Evolutionary conservation across 2,329 filamentous ascomycete genomes (phyloP).

Genomic region (Hypoxylon sp.): DNA sequence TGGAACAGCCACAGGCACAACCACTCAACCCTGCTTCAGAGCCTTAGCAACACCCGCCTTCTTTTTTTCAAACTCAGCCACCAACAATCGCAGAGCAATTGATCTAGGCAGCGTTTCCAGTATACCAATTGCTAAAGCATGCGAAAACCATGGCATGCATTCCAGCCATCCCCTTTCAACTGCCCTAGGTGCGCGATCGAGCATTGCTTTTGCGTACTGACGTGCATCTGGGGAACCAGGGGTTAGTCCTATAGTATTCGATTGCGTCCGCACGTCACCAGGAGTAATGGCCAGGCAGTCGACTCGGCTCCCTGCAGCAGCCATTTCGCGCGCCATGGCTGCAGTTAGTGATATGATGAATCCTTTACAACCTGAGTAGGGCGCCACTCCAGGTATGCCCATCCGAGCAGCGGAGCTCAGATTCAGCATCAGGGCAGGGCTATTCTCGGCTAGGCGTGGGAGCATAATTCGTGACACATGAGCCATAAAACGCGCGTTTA

Average conservation of each 20-base stretch:
- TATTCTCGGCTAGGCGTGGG: slow-evolving; percentile 43
- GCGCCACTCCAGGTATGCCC: slow-evolving; percentile 50
- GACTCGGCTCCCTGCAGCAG: slow-evolving; percentile 44
- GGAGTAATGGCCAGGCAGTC: slow-evolving; percentile 50
- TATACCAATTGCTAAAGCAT: slow-evolving; percentile 29
- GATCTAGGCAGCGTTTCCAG: slow-evolving; percentile 24
- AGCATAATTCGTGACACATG: slow-evolving; percentile 52
- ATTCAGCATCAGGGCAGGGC: slow-evolving; percentile 51
- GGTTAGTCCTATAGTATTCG: slow-evolving; percentile 23
- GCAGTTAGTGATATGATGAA: slow-evolving; percentile 51
- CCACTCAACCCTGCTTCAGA: slow-evolving; percentile 14
- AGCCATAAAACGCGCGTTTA: slow-evolving; percentile 55
- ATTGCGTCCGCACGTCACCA: slow-evolving; percentile 50
- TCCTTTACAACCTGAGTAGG: slow-evolving; percentile 53
- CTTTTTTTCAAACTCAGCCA: slow-evolving; percentile 36
- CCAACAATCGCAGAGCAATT: slow-evolving; percentile 28
- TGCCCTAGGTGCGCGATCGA: slow-evolving; percentile 34
- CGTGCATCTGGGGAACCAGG: slow-evolving; percentile 33
- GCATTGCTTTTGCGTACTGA: slow-evolving; percentile 34
- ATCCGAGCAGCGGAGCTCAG: slow-evolving; percentile 47
- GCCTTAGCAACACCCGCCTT: slow-evolving; percentile 29
- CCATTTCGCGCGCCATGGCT: slow-evolving; percentile 50
- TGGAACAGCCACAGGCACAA: not conserved
- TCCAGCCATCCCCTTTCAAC: slow-evolving; percentile 35
- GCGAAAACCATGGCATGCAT: slow-evolving; percentile 36